Evolutionary conservation across 2,329 filamentous ascomycete species (phyloP).

Genomic region (Lachnellula occidentalis): DNA sequence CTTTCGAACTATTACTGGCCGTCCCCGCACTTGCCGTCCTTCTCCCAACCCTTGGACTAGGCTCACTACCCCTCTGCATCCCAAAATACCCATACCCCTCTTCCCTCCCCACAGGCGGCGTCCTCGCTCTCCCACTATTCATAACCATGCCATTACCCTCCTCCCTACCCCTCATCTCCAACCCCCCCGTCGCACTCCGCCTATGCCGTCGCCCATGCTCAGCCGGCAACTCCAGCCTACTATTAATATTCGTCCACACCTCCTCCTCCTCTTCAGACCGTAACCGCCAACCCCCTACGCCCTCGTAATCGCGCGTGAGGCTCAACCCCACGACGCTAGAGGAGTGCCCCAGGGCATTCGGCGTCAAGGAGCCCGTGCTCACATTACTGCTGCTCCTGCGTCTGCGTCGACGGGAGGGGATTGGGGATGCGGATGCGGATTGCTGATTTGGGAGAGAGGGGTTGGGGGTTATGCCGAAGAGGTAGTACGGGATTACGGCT

Average conservation of each 20-base stretch:
- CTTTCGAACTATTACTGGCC: constrained; percentile 22
- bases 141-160: constrained; percentile 29
- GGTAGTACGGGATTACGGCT: constrained; percentile 50
- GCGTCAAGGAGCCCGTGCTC: constrained; percentile 24
- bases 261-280: constrained; percentile 33
- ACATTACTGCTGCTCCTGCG: constrained; percentile 19
- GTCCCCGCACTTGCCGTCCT: constrained; percentile 10
- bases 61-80: constrained; percentile 3
- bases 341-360: constrained; percentile 17
- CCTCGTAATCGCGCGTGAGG: constrained; percentile 52
- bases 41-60: constrained; percentile 14
- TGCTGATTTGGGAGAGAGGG: neutral
- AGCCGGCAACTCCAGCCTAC: constrained; percentile 43
- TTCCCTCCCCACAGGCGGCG: constrained; percentile 34
- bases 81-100: constrained; percentile 17
- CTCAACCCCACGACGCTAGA: constrained; percentile 37
- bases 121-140: constrained; percentile 45
- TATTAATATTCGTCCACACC: constrained; percentile 48
- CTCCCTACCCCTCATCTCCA: constrained; percentile 21
- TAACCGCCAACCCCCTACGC: constrained; percentile 53
- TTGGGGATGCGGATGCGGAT: constrained; percentile 4
- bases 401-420: constrained; percentile 8
- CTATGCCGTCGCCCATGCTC: constrained; percentile 40
- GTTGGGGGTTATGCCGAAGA: constrained; percentile 32
- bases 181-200: constrained; percentile 32